A percentile compares a stretch with the other conserved stretches of the same genome.
Evolutionary conservation across 768 basidiomycete genomes (phyloP).

Genomic region (Aureoboletus auriporus): DNA sequence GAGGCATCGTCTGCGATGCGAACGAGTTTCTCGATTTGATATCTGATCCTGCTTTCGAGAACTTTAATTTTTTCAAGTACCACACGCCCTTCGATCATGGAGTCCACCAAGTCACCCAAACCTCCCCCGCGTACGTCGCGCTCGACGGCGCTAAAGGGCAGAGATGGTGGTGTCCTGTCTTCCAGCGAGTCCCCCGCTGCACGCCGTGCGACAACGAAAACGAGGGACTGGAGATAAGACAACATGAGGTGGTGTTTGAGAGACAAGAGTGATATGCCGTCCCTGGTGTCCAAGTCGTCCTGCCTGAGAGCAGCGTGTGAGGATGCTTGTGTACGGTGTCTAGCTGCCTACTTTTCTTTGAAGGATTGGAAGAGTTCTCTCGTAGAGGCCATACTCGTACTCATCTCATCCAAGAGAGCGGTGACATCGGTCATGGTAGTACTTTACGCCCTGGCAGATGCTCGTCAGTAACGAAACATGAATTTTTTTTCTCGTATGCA

Average conservation of each 20-base stretch:
- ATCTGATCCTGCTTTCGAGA: conserved; percentile 83
- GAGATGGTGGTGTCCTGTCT: conserved; percentile 43
- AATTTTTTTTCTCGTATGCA: neutral
- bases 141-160: conserved; percentile 49
- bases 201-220: conserved; percentile 68
- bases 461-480: too few relatives aligned
- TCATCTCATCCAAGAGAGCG: conserved; percentile 50
- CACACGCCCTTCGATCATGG: conserved; percentile 73
- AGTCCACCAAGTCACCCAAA: conserved; percentile 75
- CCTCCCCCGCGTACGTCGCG: conserved; percentile 52
- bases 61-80: conserved; percentile 86
- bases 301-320: conserved; percentile 26
- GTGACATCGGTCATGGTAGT: conserved; percentile 24
- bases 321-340: neutral
- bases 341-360: conserved; percentile 46
- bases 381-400: conserved; percentile 55
- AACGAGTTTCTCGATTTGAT: conserved; percentile 95
- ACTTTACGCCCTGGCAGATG: neutral
- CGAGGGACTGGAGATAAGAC: conserved; percentile 81
- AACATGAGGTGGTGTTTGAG: conserved; percentile 82
- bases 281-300: conserved; percentile 47
- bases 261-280: conserved; percentile 89
- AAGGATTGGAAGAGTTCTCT: conserved; percentile 53
- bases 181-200: conserved; percentile 61
- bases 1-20: conserved; percentile 63